Evolutionary conservation across 768 basidiomycete species (phyloP), one percentile per base, ranked within the genome.

Genomic region (Paxillus ammoniavirescens): DNA sequence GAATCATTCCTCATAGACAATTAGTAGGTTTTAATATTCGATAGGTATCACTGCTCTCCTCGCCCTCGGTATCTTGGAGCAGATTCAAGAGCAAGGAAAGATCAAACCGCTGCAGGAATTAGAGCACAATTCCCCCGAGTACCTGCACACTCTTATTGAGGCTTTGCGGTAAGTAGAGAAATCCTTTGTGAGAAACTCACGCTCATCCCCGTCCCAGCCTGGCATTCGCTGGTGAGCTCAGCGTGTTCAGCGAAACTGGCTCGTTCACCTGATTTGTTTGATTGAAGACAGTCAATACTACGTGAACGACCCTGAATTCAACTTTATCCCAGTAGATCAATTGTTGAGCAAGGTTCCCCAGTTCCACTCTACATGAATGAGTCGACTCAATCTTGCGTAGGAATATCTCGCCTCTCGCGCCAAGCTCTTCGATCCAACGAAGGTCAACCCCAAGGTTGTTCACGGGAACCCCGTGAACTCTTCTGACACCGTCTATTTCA

Each of bases 401-500:
- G 82, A 87, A 61, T 98, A 99, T 68, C 80, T 98, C 5, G 75
- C 80, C 5, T 77, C 80, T 28, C 82, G 97, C 18, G 94, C 96
- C 1, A 80, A 79, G 50, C 75, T 97, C 5, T 91, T 98, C 65
- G 73, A 97, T 61, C 77, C 91, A 0, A 55, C 64, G 4, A 85
- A 82, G 67, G 79, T 86, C 4, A 86, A 85, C 55, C 81, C 82
- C 0, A 66, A 81, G 23, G 79, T 95, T 42, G 70, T 83, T 12
- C 87, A 88, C 68, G 94, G 95, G 5, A 83, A 84, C 56, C 94
- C 93, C 1, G 76, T 85, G 26, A 82, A 87, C 56, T 90, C 90
- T 1, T 91, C 91, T 1, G 96, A 99, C 68, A 98, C 96, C 0
- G 93, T 97, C 13, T 97, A 98, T 66, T 95, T 98, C 65, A 84